Evolutionary conservation across 106 monocot genomes (phyloP), one percentile per base, ranked within the genome.

Genomic region (Dendrobium officinale): DNA sequence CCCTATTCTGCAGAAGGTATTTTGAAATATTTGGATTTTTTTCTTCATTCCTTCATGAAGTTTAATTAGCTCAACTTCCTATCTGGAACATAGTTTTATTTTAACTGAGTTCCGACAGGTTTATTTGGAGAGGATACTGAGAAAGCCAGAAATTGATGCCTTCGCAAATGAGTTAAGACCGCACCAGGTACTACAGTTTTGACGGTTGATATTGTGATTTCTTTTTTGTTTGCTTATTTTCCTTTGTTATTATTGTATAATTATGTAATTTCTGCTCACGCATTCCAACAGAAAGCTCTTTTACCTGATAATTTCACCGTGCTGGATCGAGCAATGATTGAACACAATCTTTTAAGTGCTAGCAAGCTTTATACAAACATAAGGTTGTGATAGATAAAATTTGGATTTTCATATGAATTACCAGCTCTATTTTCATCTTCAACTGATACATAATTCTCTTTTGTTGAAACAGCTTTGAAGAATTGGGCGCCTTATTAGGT

Each of bases 121-220:
- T 27, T 95, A 95, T 83, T 85, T 98, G 81, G 98, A 98, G 81
- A 89, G 98, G 66, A 98, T 98, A 54, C 85, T 98, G 81, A 91
- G 95, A 84, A 95, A 95, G 77, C 98, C 98, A 55, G 98, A 98
- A 85, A 95, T 98, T 55, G 91, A 98, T 91, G 95, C 98, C 88
- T 98, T 98, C 91, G 89, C 98, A 75, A 89, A 98, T 88, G 98
- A 93, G 81, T 75, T 98, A 85, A 98, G 89, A 77, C 73, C 91
- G 31, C 98, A 98, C 78, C 98, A 98, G 86, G 98, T 98, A 55
- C 31, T 42, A 49, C 17, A 27, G 31, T 41, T 42, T 45, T 37
- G 42, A 20, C 76, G 9, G 11, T 70, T 33, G 40, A 43, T 77
- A 22, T 79, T 19, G 78, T 82, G 54, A 18, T 44, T 24, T 51